Evolutionary conservation across 148 eudicot species (phyloP).

Genomic region (Nyssa sinensis): DNA sequence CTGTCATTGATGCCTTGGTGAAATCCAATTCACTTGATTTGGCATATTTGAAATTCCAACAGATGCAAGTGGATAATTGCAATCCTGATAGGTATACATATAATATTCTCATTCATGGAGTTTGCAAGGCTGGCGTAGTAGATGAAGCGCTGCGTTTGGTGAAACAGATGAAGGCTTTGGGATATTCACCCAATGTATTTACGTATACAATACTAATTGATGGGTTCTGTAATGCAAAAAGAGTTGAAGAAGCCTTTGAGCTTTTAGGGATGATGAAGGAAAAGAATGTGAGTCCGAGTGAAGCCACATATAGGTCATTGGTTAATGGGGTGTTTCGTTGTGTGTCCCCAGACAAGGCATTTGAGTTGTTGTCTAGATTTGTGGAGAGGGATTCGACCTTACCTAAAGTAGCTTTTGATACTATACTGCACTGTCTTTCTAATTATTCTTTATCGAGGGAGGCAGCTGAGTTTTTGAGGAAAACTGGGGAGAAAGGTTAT

Average conservation of each 20-base stretch:
- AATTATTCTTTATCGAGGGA: slow-evolving; percentile 55
- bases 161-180: slow-evolving; percentile 74
- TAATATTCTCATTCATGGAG: slow-evolving; percentile 92
- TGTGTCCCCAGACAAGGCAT: slow-evolving; percentile 49
- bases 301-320: slow-evolving; percentile 85
- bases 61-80: slow-evolving; percentile 83
- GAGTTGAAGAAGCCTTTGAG: slow-evolving; percentile 70
- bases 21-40: slow-evolving; percentile 87
- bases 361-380: slow-evolving; percentile 52
- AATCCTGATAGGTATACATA: slow-evolving; percentile 86
- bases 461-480: slow-evolving; percentile 55
- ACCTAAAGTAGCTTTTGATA: slow-evolving; percentile 62
- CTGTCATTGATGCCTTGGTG: slow-evolving; percentile 83
- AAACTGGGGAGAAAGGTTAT: slow-evolving; percentile 54
- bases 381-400: slow-evolving; percentile 48
- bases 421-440: slow-evolving; percentile 58
- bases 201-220: slow-evolving; percentile 86
- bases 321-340: slow-evolving; percentile 86
- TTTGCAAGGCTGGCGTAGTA: slow-evolving; percentile 88
- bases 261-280: slow-evolving; percentile 64
- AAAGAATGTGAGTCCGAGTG: slow-evolving; percentile 72
- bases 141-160: slow-evolving; percentile 85
- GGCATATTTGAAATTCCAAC: slow-evolving; percentile 93
- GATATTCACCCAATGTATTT: slow-evolving; percentile 71
- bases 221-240: slow-evolving; percentile 81